Evolutionary conservation across 257 asterid genomes (phyloP).

Genomic region (Anisodus tanguticus): DNA sequence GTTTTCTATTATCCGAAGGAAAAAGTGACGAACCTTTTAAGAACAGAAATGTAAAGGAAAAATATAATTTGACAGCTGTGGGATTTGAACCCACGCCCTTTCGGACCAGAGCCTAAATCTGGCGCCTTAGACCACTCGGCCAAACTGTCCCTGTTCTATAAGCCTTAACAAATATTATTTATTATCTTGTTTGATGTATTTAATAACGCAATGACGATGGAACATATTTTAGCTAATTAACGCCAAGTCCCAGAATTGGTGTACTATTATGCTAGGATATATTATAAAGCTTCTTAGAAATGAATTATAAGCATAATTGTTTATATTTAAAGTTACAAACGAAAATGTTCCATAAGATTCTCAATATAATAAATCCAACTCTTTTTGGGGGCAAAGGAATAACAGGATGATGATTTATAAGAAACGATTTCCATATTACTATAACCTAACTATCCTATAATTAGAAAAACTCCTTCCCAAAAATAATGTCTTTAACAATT

Average conservation of each 20-base stretch:
- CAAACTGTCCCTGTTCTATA: constrained; percentile 64
- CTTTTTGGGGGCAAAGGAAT: not conserved
- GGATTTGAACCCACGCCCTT: constrained; percentile 99
- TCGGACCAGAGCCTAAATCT: constrained; percentile 99
- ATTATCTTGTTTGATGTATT: no score
- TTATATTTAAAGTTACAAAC: not conserved
- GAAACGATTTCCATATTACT: not conserved
- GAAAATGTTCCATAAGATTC: not conserved
- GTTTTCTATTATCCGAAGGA: no score
- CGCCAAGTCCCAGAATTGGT: not conserved
- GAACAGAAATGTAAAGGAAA: no score
- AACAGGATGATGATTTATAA: not conserved
- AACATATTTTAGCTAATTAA: no score
- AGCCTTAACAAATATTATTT: no score
- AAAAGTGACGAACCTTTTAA: no score
- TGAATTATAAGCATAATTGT: not conserved
- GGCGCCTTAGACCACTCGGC: constrained; percentile 99
- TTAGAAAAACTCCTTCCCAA: not conserved
- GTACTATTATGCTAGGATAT: no score
- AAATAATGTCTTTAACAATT: not conserved
- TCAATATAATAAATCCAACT: not conserved
- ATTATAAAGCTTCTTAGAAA: not conserved
- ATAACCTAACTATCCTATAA: not conserved
- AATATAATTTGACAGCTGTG: constrained; percentile 74
- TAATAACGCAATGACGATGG: no score